These are phyloP conservation scores for Ormosia emarginata DNA, from an alignment of 306 rosid genomes.

Conservation along the genomic window DNA sequence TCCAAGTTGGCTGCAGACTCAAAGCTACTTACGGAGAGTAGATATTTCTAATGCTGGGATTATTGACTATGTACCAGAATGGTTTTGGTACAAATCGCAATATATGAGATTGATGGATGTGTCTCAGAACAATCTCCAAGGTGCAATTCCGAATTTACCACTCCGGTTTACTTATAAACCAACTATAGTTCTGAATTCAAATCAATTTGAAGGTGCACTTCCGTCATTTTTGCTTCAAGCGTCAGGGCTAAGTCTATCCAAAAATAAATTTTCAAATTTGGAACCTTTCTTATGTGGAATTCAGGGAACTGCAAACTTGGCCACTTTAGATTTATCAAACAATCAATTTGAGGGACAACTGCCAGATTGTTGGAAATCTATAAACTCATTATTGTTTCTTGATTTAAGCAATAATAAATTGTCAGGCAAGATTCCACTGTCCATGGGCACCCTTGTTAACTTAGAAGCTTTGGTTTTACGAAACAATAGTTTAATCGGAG, in stretches of 20 bases:
- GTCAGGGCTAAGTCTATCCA: neutral
- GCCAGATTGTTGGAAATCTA: neutral
- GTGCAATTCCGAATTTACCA: slow-evolving; percentile 9
- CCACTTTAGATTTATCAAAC: neutral
- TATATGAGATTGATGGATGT: accelerated
- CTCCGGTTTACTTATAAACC: accelerated
- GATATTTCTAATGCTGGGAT: neutral
- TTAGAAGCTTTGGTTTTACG: neutral
- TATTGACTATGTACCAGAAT: neutral
- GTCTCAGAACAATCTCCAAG: neutral
- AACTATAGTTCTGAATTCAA: neutral
- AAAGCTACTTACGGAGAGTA: accelerated
- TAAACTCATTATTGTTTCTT: neutral
- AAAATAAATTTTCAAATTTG: neutral
- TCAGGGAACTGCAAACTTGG: accelerated
- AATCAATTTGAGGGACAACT: neutral
- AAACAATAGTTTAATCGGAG: neutral
- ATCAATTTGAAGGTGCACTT: slow-evolving; percentile 7
- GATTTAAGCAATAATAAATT: slow-evolving; percentile 18
- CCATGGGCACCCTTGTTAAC: neutral
- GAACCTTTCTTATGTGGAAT: neutral
- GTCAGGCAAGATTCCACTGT: neutral
- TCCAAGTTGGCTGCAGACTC: neutral
- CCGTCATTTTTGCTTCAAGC: neutral
- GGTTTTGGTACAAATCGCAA: neutral